phyloP scores from a whole-genome alignment of 2,329 filamentous ascomycete species.

The Aureobasidium sp. region DNA sequence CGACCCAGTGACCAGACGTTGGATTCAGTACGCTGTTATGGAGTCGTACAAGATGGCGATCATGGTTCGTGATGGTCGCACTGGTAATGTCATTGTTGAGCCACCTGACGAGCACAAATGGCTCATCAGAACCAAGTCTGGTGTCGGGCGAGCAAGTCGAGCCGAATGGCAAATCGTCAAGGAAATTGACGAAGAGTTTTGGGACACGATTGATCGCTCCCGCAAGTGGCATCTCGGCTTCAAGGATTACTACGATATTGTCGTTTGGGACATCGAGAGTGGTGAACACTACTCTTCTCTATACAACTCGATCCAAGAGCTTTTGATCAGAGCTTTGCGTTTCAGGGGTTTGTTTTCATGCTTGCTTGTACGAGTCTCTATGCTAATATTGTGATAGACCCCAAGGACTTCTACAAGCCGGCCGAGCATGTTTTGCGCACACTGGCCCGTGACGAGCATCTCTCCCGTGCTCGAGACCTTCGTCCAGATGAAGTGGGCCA shows the following conservation, averaged over 20 bases:
- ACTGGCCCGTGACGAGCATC: slow-evolving; percentile 30
- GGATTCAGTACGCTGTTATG: slow-evolving; percentile 39
- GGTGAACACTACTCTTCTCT: slow-evolving; percentile 26
- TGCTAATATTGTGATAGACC: not conserved
- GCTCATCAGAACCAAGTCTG: slow-evolving; percentile 34
- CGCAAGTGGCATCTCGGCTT: slow-evolving; percentile 26
- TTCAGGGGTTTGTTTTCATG: slow-evolving; percentile 17
- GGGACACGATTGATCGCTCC: slow-evolving; percentile 11
- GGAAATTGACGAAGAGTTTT: slow-evolving; percentile 27
- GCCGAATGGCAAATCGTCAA: slow-evolving; percentile 33
- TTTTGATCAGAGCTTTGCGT: slow-evolving; percentile 34
- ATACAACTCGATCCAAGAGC: slow-evolving; percentile 22
- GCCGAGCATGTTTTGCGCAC: slow-evolving; percentile 33
- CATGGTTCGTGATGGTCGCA: slow-evolving; percentile 29
- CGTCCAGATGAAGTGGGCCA: slow-evolving; percentile 27
- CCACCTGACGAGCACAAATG: slow-evolving; percentile 34
- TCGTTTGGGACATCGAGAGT: slow-evolving; percentile 35
- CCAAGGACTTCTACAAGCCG: slow-evolving; percentile 29
- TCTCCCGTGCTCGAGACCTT: slow-evolving; percentile 31
- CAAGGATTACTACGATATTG: slow-evolving; percentile 34
- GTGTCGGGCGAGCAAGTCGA: slow-evolving; percentile 34
- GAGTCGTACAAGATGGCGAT: slow-evolving; percentile 31
- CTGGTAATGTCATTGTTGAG: slow-evolving; percentile 13
- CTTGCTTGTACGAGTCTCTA: not conserved
- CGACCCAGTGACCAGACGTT: slow-evolving; percentile 35